A percentile compares a stretch with the other conserved stretches of the same genome.
Evolutionary conservation across 768 basidiomycete species (phyloP).

Genomic region (Xerocomus brunneocitrinus): DNA sequence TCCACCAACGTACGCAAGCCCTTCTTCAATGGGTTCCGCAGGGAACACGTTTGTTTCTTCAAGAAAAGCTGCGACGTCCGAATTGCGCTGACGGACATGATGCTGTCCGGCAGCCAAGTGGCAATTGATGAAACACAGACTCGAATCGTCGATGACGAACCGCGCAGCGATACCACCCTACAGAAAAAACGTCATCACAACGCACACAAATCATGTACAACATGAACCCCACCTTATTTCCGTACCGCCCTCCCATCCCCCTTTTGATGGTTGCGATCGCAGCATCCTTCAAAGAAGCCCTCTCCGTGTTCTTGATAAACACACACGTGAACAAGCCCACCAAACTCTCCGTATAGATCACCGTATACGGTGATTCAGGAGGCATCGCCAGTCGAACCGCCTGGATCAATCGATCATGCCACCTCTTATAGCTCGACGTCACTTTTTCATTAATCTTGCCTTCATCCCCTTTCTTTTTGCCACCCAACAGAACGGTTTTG

Average conservation of each 20-base stretch:
- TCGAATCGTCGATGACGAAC: conserved; percentile 87
- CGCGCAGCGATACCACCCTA: conserved; percentile 90
- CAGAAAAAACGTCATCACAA: conserved; percentile 1
- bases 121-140: conserved; percentile 92
- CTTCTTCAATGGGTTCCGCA: conserved; percentile 44
- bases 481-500: conserved; percentile 80
- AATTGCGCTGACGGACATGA: conserved; percentile 76
- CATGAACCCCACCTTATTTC: conserved; percentile 73
- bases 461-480: conserved; percentile 57
- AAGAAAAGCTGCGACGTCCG: conserved; percentile 81
- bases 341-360: conserved; percentile 81
- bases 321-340: conserved; percentile 80
- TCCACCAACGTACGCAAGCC: conserved; percentile 75
- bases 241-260: conserved; percentile 89
- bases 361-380: conserved; percentile 68
- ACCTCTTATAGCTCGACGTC: conserved; percentile 79
- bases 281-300: conserved; percentile 55
- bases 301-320: conserved; percentile 70
- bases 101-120: conserved; percentile 96
- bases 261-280: conserved; percentile 83
- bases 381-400: conserved; percentile 77
- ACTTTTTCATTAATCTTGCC: conserved; percentile 68
- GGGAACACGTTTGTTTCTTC: conserved; percentile 75
- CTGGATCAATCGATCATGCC: conserved; percentile 75
- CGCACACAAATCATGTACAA: background rate